Evolutionary conservation across 768 basidiomycete genomes (phyloP), one percentile per base, ranked within the genome.

Genomic region (Mycena olivaceomarginata): DNA sequence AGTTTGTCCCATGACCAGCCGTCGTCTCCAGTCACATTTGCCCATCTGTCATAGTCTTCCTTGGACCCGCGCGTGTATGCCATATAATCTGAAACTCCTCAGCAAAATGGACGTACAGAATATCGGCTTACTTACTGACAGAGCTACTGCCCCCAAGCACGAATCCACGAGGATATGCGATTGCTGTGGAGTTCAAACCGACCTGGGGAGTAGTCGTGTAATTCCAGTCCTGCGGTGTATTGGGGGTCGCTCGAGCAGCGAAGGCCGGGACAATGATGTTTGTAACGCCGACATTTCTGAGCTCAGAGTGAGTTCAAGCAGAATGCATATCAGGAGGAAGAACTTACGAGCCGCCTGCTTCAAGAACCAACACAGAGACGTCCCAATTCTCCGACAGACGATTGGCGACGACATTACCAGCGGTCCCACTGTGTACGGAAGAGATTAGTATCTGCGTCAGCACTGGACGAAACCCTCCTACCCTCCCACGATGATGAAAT

Each of bases 1-100:
- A 83, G 57, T 3, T 62, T 75, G 40, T 81, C 68, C 82, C 82
- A 83, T 4, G 77, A 79, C 82, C 82, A 83, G 2, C 82, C 77
- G 1, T 51, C 40, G 62, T 83, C 82, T 0, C 74, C 79, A 16
- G 79, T 73, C 20, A 80, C 59, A 0, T 20, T 25, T 18, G 82
- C 82, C 22, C 69, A 81, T 8, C 80, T 67, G 67, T 83, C 78
- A 20, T 25, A 83, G 59, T 83, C 82, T 25, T 82, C 81, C 37
- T 48, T 67, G 0, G 79, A 72, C 1, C 81, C 81, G 0, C 79
- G 79, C 5, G 81, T 82, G 20, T 77, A 83, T 5, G 53, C 74
- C 81, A 83, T 80, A 43, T 79, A 71, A 65, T 82, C 81, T 75
- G 46, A 31, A 31, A 46, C 31, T 31, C 31, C 31, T 31, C 31